A percentile compares a stretch with the other conserved stretches of the same genome.
These are phyloP conservation scores for Magnaporthiopsis poae DNA, from an alignment of 2,329 filamentous ascomycete genomes.

Conservation along the genomic window DNA sequence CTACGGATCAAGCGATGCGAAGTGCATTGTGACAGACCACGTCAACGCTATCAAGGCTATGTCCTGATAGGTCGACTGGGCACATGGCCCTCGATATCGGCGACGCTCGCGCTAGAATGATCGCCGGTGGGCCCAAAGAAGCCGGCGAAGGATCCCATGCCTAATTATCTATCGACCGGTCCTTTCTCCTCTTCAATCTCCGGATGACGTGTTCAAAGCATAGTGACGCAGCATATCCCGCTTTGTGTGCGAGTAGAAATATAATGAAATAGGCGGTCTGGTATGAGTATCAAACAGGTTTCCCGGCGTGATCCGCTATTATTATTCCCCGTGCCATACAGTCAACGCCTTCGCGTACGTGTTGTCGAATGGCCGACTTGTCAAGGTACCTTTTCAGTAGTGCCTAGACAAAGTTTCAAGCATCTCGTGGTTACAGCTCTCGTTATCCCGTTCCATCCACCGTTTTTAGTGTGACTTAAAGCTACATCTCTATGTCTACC, in stretches of 20 bases:
- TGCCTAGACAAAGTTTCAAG: no score
- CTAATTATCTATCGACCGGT: no score
- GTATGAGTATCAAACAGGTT: not conserved
- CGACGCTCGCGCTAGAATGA: no score
- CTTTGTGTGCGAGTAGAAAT: not conserved
- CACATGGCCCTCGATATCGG: no score
- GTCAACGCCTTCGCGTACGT: not conserved
- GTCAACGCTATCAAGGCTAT: conserved; percentile 23
- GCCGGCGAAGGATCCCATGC: no score
- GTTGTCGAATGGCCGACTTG: not conserved
- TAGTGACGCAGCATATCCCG: not conserved
- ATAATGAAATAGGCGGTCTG: not conserved
- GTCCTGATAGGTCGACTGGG: not conserved
- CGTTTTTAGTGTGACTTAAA: not conserved
- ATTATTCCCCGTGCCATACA: not conserved
- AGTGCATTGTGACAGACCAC: conserved; percentile 35
- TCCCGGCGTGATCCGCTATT: no score
- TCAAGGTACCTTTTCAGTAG: not conserved
- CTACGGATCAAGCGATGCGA: conserved; percentile 29
- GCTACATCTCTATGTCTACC: not conserved
- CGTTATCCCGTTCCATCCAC: not conserved
- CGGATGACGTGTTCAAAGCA: no score
- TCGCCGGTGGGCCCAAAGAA: no score
- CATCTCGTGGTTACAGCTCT: not conserved
- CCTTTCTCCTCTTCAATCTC: no score